Percentiles rank a stretch among this genome's conserved stretches.
phyloP scores from a whole-genome alignment of 495 filamentous ascomycete genomes.

The Jackrogersella minutella region DNA sequence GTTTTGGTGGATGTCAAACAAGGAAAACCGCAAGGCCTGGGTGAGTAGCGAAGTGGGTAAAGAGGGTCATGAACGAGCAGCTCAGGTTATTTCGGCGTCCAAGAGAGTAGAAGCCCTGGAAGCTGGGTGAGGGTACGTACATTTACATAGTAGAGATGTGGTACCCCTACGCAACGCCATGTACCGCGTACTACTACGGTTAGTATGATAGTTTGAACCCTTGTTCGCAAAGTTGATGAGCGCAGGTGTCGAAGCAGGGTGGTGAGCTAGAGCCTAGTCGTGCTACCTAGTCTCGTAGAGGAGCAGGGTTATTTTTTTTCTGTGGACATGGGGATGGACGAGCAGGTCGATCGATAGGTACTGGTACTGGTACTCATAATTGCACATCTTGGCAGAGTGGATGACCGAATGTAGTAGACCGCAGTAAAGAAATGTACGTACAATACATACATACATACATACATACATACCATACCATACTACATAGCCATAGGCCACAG shows the following conservation, averaged over 20 bases:
- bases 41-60: constrained; percentile 40
- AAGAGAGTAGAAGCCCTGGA: constrained; percentile 36
- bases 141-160: not conserved
- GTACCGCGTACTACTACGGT: constrained; percentile 5
- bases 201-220: constrained; percentile 11
- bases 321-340: constrained; percentile 23
- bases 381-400: constrained; percentile 36
- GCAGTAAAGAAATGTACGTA: constrained; percentile 4
- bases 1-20: constrained; percentile 44
- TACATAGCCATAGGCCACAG: not conserved
- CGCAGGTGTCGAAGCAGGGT: constrained; percentile 39
- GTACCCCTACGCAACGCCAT: not conserved
- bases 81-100: constrained; percentile 42
- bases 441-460: not conserved
- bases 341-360: constrained; percentile 37
- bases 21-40: constrained; percentile 37
- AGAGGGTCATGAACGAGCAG: constrained; percentile 40
- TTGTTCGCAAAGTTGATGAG: constrained; percentile 21
- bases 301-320: constrained; percentile 7
- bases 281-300: not conserved
- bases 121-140: constrained; percentile 25
- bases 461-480: not conserved
- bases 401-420: constrained; percentile 38
- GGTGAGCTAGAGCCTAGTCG: constrained; percentile 30
- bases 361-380: constrained; percentile 17